Evolutionary conservation across 176 grass and related monocot genomes (phyloP), one percentile per base, ranked within the genome.

Genomic region (Elymus sibiricus): DNA sequence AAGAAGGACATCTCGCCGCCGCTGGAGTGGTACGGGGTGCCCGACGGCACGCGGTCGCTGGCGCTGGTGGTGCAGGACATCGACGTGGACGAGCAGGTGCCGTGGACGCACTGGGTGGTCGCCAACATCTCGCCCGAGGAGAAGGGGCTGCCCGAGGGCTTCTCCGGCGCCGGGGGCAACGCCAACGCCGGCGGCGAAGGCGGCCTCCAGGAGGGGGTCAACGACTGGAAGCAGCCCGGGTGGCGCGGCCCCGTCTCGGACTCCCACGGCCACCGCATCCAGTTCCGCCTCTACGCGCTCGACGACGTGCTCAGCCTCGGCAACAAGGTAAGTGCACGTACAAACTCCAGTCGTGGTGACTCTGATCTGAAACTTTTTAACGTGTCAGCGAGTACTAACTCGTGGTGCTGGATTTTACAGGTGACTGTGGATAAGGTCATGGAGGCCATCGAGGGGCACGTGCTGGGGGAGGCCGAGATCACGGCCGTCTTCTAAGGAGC

Each of bases 71-170:
- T 81, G 58, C 90, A 99, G 76, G 97, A 99, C 85, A 16, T 92
- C 6, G 92, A 96, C 79, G 88, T 82, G 27, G 85, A 85, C 6
- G 76, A 91, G 8, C 83, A 76, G 4, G 80, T 95, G 78, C 97
- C 94, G 1, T 99, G 97, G 97, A 94, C 97, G 24, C 97, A 99
- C 85, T 99, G 97, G 94, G 92, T 96, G 40, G 90, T 98, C 11
- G 90, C 83, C 74, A 91, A 96, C 88, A 99, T 96, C 72, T 85
- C 90, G n/a, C 85, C 86, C 6, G n/a, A 27, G 7, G 7, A 60
- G 63, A 94, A 89, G 82, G 88, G 88, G 56, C 79, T 99, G 19
- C 94, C 94, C 21, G 94, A 96, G 88, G 92, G 97, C 0, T 94
- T 96, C 81, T 94, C 94, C 34, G 76, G 82, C 68, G 82, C 74